Conservation (phyloP, 179 eudicot species). For the Silene vulgaris region DNA sequence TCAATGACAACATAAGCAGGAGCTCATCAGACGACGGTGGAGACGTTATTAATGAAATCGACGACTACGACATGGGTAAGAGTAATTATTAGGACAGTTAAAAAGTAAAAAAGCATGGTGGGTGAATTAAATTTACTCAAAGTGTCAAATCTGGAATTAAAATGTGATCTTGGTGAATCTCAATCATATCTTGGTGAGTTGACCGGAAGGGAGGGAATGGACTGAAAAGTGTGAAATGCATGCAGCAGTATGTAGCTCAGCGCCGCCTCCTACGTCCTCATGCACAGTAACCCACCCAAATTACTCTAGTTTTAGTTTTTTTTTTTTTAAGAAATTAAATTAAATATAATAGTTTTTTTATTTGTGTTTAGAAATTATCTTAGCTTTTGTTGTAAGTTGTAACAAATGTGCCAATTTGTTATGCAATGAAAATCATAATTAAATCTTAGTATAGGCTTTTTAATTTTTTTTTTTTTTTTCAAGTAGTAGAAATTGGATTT, state of each 20-base stretch:
- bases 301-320: neutral
- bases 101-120: neutral
- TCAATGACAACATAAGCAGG: neutral
- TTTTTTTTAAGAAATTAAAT: neutral
- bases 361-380: neutral
- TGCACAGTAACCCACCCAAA: neutral
- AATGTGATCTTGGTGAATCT: constrained; percentile 9
- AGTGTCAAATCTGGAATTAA: neutral
- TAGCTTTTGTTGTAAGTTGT: neutral
- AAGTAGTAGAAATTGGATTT: no score
- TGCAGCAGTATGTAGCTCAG: constrained; percentile 14
- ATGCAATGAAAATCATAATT: constrained; percentile 5
- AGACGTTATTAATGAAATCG: neutral
- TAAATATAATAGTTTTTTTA: neutral
- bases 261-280: constrained; percentile 29
- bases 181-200: constrained; percentile 8
- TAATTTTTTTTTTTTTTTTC: neutral
- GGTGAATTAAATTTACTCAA: neutral
- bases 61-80: neutral
- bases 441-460: neutral
- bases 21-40: constrained; percentile 24
- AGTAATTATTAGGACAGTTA: constrained; percentile 10
- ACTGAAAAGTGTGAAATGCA: constrained; percentile 9
- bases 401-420: neutral
- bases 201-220: neutral